Evolutionary conservation across 176 grass and related monocot genomes (phyloP), one percentile per base, ranked within the genome.

Genomic region (Bonia amplexicaulis): DNA sequence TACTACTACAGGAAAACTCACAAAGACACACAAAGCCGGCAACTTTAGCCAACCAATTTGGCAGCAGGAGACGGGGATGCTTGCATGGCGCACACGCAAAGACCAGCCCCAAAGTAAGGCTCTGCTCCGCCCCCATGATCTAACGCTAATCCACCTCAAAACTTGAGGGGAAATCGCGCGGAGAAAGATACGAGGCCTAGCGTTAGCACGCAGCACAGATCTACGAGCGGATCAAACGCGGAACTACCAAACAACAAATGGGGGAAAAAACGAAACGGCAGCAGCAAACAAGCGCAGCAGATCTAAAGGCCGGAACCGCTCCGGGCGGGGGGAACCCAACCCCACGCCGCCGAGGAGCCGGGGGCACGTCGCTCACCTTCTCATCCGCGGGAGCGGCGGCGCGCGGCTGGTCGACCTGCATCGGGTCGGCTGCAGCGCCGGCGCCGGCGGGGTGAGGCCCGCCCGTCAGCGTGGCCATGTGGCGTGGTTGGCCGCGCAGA

Each of bases 331-430:
- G 80, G 20, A 44, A 65, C 46, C 69, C 20, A 59, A 10, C 58
- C 33, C 16, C 7, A 1, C 65, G 59, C 44, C 70, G 7, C 13
- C 15, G 35, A 12, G 74, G 19, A 80, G 29, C 77, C 59, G 61
- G 69, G 1, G 70, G 9, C 25, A 7, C 2, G 37, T 5, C 19
- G 72, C 77, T 55, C 79, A 94, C 92, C 92, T 94, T 94, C 26
- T 87, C 90, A 20, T 45, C 73, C 47, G 25, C 77, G n/a, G 69
- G 39, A 44, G 41, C 79, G 17, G 48, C 79, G 59, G 83, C 44
- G 41, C 35, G 67, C 66, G 81, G 85, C 74, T 88, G 88, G 83
- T 88, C 93, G 69, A 95, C 76, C 79, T 82, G 76, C 90, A 90
- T 88, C 73, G 74, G 27, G 55, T 90, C 85, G 42, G 83, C 71